A percentile compares a stretch with the other conserved stretches of the same genome.
These are phyloP conservation scores for Aspergillus sparsus DNA, from an alignment of 495 filamentous ascomycete species.

Conservation along the genomic window DNA sequence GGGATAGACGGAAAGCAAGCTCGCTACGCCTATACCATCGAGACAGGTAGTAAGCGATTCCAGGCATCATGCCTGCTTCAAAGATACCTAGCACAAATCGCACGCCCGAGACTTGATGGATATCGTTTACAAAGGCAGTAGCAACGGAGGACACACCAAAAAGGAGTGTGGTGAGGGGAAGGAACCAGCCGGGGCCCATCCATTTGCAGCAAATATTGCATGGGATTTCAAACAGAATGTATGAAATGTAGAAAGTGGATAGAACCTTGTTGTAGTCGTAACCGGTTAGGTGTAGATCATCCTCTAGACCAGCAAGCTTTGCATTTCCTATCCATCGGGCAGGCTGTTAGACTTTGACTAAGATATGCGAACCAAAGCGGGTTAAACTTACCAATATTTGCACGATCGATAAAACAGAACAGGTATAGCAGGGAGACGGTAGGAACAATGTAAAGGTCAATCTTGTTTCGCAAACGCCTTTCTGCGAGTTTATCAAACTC, in stretches of 20 bases:
- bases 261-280: constrained; percentile 63
- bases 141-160: constrained; percentile 52
- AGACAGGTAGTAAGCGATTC: constrained; percentile 70
- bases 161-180: constrained; percentile 46
- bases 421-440: constrained; percentile 52
- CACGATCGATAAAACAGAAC: constrained; percentile 58
- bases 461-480: constrained; percentile 48
- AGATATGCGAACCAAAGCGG: neutral
- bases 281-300: constrained; percentile 57
- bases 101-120: constrained; percentile 44
- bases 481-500: constrained; percentile 62
- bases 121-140: constrained; percentile 50
- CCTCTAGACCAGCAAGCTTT: constrained; percentile 58
- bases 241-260: constrained; percentile 66
- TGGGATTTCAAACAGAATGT: constrained; percentile 75
- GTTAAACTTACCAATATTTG: constrained; percentile 58
- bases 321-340: constrained; percentile 58
- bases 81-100: constrained; percentile 62
- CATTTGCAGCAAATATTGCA: constrained; percentile 63
- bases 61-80: constrained; percentile 72
- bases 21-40: constrained; percentile 71
- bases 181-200: constrained; percentile 53
- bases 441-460: constrained; percentile 50
- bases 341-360: constrained; percentile 15
- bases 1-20: constrained; percentile 58